Percentiles rank a stretch among this genome's conserved stretches.
phyloP scores from a whole-genome alignment of 2,329 filamentous ascomycete genomes.

The Paraphaeosphaeria sporulosa region DNA sequence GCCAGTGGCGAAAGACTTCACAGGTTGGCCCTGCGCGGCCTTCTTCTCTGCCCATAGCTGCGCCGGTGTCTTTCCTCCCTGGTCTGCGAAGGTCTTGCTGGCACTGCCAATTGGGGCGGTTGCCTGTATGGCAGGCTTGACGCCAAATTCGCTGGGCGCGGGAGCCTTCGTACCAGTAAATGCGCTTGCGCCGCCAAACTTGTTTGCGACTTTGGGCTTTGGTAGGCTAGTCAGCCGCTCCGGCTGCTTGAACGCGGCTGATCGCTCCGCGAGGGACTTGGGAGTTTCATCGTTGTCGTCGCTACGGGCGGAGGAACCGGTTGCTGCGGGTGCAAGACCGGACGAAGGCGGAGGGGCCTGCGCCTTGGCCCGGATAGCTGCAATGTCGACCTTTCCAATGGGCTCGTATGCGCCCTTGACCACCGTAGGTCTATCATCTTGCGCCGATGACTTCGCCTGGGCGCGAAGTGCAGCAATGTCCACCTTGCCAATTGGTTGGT shows the following conservation, averaged over 20 bases:
- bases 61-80: conserved; percentile 94
- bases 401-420: conserved; percentile 96
- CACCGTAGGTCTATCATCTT: conserved; percentile 80
- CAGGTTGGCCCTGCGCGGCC: conserved; percentile 72
- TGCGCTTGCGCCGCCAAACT: conserved; percentile 74
- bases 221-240: conserved; percentile 87
- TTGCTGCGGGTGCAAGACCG: conserved; percentile 53
- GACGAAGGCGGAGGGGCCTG: conserved; percentile 57
- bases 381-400: conserved; percentile 95
- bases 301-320: conserved; percentile 48
- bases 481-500: conserved; percentile 96
- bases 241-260: conserved; percentile 74
- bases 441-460: conserved; percentile 67
- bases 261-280: conserved; percentile 77
- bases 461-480: conserved; percentile 90
- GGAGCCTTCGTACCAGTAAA: conserved; percentile 93
- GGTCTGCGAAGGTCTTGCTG: conserved; percentile 91
- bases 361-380: conserved; percentile 85
- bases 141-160: conserved; percentile 72
- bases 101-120: conserved; percentile 76
- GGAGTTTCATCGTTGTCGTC: conserved; percentile 59
- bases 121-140: conserved; percentile 64
- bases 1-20: conserved; percentile 54
- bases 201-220: conserved; percentile 94
- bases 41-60: conserved; percentile 99